Evolutionary conservation across 2,329 filamentous ascomycete genomes (phyloP).

Genomic region (Penicillium frequentans): DNA sequence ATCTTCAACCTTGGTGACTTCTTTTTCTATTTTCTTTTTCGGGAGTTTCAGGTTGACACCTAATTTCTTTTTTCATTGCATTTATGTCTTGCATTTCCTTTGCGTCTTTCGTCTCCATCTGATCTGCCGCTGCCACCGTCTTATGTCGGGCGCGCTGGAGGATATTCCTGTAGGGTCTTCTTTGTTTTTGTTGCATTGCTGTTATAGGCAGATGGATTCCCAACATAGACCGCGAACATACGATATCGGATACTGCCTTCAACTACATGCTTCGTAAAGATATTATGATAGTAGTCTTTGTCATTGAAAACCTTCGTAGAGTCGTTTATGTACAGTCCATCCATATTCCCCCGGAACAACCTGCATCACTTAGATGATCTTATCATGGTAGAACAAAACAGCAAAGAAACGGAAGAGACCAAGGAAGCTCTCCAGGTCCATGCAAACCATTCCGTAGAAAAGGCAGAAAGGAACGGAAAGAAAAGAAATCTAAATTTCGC

Average conservation of each 20-base stretch:
- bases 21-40: not conserved
- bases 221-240: not conserved
- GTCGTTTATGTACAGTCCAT: not conserved
- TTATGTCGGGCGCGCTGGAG: not conserved
- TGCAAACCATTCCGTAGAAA: not conserved
- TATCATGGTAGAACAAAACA: not conserved
- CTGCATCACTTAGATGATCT: not conserved
- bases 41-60: not conserved
- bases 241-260: not conserved
- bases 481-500: slow-evolving; percentile 33
- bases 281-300: not conserved
- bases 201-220: not conserved
- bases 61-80: not conserved
- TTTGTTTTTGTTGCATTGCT: not conserved
- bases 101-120: not conserved
- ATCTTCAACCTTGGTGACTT: not conserved
- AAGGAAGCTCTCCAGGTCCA: not conserved
- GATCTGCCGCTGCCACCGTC: not conserved
- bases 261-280: not conserved
- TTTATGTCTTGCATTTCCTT: not conserved
- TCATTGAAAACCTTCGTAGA: slow-evolving; percentile 1
- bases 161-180: not conserved
- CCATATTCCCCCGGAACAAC: not conserved
- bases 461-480: not conserved
- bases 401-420: not conserved